These are phyloP conservation scores for Trichoderma sp. DNA, from an alignment of 2,329 filamentous ascomycete genomes.

Conservation along the genomic window DNA sequence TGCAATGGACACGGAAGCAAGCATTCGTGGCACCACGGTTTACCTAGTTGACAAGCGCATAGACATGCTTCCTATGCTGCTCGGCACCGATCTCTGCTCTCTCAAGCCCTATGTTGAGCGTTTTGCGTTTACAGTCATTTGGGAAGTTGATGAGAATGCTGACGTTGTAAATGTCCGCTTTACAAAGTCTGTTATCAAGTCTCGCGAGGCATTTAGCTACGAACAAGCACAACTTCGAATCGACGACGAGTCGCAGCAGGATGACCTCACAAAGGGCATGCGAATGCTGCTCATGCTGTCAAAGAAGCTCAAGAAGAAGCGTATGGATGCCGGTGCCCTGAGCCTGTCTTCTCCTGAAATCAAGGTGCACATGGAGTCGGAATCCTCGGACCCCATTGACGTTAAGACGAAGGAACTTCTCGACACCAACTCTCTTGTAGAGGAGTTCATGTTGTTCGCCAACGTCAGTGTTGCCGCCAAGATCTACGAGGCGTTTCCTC, in stretches of 20 bases:
- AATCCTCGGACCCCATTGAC: conserved; percentile 93
- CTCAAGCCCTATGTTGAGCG: conserved; percentile 97
- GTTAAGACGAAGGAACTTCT: conserved; percentile 93
- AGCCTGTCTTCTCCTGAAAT: conserved; percentile 98
- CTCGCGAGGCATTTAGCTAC: conserved; percentile 95
- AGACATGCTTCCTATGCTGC: conserved; percentile 95
- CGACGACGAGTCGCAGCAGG: conserved; percentile 81
- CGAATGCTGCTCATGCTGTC: conserved; percentile 82
- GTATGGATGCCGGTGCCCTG: conserved; percentile 91
- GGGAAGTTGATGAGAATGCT: conserved; percentile 84
- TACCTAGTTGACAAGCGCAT: conserved; percentile 99
- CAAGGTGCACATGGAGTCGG: conserved; percentile 89
- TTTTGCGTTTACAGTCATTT: conserved; percentile 79
- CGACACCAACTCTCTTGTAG: conserved; percentile 94
- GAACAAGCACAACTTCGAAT: conserved; percentile 93
- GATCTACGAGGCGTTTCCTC: conserved; percentile 88
- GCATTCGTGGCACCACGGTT: conserved; percentile 90
- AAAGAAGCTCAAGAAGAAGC: conserved; percentile 89
- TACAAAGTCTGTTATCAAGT: conserved; percentile 97
- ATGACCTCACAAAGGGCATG: conserved; percentile 88
- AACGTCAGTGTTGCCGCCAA: conserved; percentile 91
- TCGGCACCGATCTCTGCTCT: conserved; percentile 94
- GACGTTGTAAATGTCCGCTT: conserved; percentile 84
- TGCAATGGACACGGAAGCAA: conserved; percentile 94
- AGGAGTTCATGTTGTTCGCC: conserved; percentile 99